Percentiles rank a stretch among this genome's conserved stretches.
Conservation (phyloP, 768 basidiomycete species). For the Rhizopogon vesiculosus region DNA sequence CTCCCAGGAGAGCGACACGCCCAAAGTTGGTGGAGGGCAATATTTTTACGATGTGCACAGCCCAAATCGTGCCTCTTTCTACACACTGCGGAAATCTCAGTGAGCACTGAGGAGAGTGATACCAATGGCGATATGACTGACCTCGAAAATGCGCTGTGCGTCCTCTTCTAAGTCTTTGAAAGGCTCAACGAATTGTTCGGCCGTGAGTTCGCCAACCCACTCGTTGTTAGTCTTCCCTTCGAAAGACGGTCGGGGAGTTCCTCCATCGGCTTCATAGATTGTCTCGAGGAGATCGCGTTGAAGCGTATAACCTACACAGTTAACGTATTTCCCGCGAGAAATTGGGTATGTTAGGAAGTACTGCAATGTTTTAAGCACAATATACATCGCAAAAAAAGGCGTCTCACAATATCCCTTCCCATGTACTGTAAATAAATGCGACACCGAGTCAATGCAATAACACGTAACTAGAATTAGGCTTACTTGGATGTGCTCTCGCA, state of each 20-base stretch:
- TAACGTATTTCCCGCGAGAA: slow-evolving; percentile 51
- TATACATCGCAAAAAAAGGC: slow-evolving; percentile 5
- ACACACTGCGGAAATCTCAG: slow-evolving; percentile 37
- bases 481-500: slow-evolving; percentile 46
- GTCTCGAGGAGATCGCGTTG: slow-evolving; percentile 50
- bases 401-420: slow-evolving; percentile 43
- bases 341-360: slow-evolving; percentile 62
- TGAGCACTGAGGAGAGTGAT: background rate
- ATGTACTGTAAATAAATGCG: slow-evolving; percentile 43
- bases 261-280: slow-evolving; percentile 21
- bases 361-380: slow-evolving; percentile 26
- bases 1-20: slow-evolving; percentile 43
- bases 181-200: slow-evolving; percentile 37
- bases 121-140: slow-evolving; percentile 18
- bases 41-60: slow-evolving; percentile 52
- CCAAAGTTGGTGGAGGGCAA: slow-evolving; percentile 47
- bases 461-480: slow-evolving; percentile 2
- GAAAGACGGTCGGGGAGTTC: slow-evolving; percentile 10
- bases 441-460: background rate
- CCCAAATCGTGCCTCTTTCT: slow-evolving; percentile 54
- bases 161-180: slow-evolving; percentile 59
- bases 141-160: slow-evolving; percentile 52
- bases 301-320: slow-evolving; percentile 55
- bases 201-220: slow-evolving; percentile 46
- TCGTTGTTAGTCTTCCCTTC: slow-evolving; percentile 29